These are phyloP conservation scores for Lipomyces sp. DNA, from an alignment of 805 yeast genomes.

Conservation along the genomic window DNA sequence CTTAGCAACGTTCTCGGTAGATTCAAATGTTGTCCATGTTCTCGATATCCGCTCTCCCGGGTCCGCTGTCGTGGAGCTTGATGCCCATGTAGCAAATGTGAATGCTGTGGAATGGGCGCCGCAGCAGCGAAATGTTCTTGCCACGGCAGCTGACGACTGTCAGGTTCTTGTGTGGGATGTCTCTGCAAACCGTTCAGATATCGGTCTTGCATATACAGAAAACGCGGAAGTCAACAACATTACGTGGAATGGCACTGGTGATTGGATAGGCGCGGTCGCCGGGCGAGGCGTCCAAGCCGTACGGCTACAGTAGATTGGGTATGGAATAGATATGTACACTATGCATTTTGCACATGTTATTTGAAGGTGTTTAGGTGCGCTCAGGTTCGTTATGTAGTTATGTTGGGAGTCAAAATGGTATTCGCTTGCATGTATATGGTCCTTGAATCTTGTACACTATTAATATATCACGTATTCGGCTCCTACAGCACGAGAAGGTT, in stretches of 20 bases:
- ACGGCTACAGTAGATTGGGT: slow-evolving; percentile 10
- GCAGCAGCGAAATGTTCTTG: slow-evolving; percentile 61
- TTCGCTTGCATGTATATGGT: background rate
- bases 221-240: slow-evolving; percentile 76
- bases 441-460: background rate
- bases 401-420: background rate
- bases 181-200: slow-evolving; percentile 51
- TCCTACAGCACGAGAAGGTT: no score
- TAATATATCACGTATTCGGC: background rate
- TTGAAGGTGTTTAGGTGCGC: background rate
- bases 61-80: slow-evolving; percentile 69
- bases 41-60: slow-evolving; percentile 91
- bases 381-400: slow-evolving; percentile 1
- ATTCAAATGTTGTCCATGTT: slow-evolving; percentile 66
- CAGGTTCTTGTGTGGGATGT: slow-evolving; percentile 67
- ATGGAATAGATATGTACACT: background rate
- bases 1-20: slow-evolving; percentile 79
- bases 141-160: slow-evolving; percentile 68
- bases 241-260: slow-evolving; percentile 72
- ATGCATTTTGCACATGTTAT: background rate
- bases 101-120: slow-evolving; percentile 90
- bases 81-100: slow-evolving; percentile 69
- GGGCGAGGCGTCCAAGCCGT: slow-evolving; percentile 74
- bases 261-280: slow-evolving; percentile 78
- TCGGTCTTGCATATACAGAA: slow-evolving; percentile 59